phyloP scores from a whole-genome alignment of 2,329 filamentous ascomycete species.

The Botrytis fabae region DNA sequence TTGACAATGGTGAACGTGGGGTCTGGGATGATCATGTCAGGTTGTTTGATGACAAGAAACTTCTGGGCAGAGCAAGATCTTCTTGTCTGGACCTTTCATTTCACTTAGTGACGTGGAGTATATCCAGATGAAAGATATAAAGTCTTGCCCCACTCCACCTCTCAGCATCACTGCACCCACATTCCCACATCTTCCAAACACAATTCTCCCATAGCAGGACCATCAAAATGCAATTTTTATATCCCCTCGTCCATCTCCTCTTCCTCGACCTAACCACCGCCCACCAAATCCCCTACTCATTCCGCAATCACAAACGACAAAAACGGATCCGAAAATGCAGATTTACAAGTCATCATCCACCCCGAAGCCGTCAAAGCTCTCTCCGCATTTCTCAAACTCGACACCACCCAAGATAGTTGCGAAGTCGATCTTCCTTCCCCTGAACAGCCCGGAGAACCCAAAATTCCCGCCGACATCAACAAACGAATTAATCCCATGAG shows the following conservation, averaged over 20 bases:
- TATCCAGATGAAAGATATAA: not conserved
- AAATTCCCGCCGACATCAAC: not conserved
- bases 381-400: not conserved
- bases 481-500: not conserved
- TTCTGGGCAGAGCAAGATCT: not conserved
- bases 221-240: not conserved
- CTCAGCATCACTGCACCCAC: not conserved
- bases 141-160: not conserved
- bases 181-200: not conserved
- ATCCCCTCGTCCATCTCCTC: not conserved
- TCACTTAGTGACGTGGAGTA: not conserved
- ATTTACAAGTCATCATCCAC: not conserved
- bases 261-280: not conserved
- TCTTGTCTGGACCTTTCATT: not conserved
- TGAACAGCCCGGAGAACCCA: not conserved
- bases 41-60: not conserved
- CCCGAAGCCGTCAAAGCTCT: not conserved
- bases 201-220: not conserved
- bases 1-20: not conserved
- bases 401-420: not conserved
- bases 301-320: not conserved
- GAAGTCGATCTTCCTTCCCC: not conserved
- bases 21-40: not conserved
- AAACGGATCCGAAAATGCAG: not conserved
- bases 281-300: not conserved